Evolutionary conservation across 371 early-diverging fungal species (phyloP), one percentile per base, ranked within the genome.

Genomic region (Mortierella sp.): DNA sequence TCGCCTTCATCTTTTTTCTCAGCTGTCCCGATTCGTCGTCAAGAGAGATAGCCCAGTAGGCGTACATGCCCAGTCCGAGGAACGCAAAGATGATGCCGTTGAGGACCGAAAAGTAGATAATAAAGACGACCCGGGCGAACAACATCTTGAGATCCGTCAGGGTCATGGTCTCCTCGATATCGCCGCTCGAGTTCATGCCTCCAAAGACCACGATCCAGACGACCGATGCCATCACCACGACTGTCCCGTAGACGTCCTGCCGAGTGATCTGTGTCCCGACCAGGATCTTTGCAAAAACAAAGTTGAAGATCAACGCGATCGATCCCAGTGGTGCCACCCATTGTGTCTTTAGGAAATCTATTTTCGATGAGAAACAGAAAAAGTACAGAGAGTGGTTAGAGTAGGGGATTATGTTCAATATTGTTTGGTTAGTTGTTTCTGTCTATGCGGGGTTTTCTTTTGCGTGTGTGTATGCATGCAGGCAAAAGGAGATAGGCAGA

Each of bases 271-370:
- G 87, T 10, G 92, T 92, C 53, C 90, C 91, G 16, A 93, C 94
- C 40, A 93, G 83, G 65, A 91, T 86, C 85, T 91, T 90, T 37
- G 94, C 94, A 84, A 93, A 92, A n/a, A 93, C 71, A 77, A 92
- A 92, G 77, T 93, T 93, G 78, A 92, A 92, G 70, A 93, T 92
- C 34, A 93, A 85, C 6, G 94, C 91, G 26, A 91, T 89, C 53
- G 92, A 90, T 24, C 92, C 92, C 44, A 93, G 81, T 31, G 94
- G 92, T 53, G 94, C 94, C 41, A 92, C 93, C 92, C 92, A 92
- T 86, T 92, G 92, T 26, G 93, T 91, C 77, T 92, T 92, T 53
- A 93, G 86, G 77, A 89, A 92, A 76, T 93, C 93, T 91, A 86
- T 43, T 48, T 48, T 1, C 4, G 10, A 39, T 2, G 22, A 29